Conservation (phyloP, 225 moss, liverwort and hornwort genomes). For the Marchantia polymorpha region DNA sequence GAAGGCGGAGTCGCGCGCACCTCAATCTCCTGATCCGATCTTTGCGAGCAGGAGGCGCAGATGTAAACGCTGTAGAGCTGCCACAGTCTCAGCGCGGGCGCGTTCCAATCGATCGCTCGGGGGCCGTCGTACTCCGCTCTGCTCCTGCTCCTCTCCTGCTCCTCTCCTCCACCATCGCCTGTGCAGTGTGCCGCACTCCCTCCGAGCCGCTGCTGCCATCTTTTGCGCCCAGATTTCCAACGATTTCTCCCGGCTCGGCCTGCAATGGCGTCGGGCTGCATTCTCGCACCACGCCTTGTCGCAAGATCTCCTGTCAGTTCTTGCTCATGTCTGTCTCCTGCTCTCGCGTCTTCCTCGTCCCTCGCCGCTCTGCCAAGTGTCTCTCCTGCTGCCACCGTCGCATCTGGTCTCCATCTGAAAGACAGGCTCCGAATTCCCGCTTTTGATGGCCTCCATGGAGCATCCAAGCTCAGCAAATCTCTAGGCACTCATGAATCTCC, state of each 20-base stretch:
- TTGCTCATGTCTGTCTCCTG: not conserved
- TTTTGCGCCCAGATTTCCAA: no score
- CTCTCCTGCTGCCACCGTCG: not conserved
- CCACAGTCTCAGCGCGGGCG: not conserved
- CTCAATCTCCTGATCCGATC: not conserved
- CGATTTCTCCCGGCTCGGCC: not conserved
- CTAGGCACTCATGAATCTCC: not conserved
- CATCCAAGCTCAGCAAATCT: constrained; percentile 5
- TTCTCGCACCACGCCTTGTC: constrained; percentile 7
- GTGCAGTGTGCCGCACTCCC: no score
- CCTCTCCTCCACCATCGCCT: no score
- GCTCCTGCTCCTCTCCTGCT: not conserved
- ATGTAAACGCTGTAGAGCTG: no score
- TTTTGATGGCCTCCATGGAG: constrained; percentile 25
- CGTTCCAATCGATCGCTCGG: not conserved
- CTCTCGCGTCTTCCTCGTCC: constrained; percentile 1
- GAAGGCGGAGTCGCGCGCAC: not conserved
- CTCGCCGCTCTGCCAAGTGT: not conserved
- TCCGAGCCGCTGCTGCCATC: no score
- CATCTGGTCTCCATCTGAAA: not conserved
- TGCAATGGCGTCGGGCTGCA: constrained; percentile 29
- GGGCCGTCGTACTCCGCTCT: no score
- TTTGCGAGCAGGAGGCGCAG: not conserved
- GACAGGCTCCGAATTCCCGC: constrained; percentile 18
- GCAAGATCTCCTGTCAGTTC: constrained; percentile 6